These are phyloP conservation scores for Kockovaella imperatae DNA, from an alignment of 768 basidiomycete genomes.

Conservation along the genomic window DNA sequence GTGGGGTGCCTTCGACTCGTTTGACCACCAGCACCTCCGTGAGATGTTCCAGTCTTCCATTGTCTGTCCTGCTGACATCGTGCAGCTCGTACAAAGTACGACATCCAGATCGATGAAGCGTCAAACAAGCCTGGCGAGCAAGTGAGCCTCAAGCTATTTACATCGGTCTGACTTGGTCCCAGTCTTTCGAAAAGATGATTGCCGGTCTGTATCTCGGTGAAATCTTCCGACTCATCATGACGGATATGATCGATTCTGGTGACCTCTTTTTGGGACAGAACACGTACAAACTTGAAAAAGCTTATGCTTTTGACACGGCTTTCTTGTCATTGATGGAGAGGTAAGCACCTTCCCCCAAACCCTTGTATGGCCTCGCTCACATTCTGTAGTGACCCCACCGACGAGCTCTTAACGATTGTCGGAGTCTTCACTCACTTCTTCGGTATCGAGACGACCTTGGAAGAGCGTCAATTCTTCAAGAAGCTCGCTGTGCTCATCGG, in stretches of 20 bases:
- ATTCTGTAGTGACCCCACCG: slow-evolving; percentile 75
- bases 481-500: slow-evolving; percentile 84
- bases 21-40: slow-evolving; percentile 82
- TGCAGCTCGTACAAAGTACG: slow-evolving; percentile 78
- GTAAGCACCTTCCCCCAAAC: slow-evolving; percentile 45
- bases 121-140: slow-evolving; percentile 97
- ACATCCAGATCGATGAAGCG: slow-evolving; percentile 78
- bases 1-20: slow-evolving; percentile 95
- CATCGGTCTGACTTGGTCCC: too few relatives aligned
- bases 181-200: slow-evolving; percentile 69
- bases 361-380: neutral
- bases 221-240: slow-evolving; percentile 86
- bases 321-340: slow-evolving; percentile 96
- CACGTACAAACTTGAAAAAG: slow-evolving; percentile 93
- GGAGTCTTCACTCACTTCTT: slow-evolving; percentile 98
- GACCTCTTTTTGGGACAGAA: slow-evolving; percentile 96
- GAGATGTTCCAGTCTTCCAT: slow-evolving; percentile 6
- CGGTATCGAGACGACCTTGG: slow-evolving; percentile 87
- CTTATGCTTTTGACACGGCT: slow-evolving; percentile 89
- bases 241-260: slow-evolving; percentile 92
- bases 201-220: slow-evolving; percentile 94
- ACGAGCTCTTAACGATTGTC: slow-evolving; percentile 91
- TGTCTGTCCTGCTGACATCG: neutral
- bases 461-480: slow-evolving; percentile 95
- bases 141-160: slow-evolving; percentile 47